phyloP scores from a whole-genome alignment of 768 basidiomycete species.

The Dentipellis fragilis region DNA sequence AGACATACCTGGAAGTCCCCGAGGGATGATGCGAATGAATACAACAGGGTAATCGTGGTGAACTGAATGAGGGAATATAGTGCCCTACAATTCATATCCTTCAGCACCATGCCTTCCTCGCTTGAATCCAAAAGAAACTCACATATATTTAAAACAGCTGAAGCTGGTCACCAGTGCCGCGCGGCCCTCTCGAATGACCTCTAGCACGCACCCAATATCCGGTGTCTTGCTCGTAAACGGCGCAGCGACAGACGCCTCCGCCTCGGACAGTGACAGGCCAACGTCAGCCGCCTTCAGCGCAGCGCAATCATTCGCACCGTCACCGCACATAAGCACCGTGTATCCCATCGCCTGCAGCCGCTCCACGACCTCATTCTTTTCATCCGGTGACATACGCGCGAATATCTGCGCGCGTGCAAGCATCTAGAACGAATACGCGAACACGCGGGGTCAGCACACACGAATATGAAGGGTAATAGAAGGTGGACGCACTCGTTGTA shows the following conservation, averaged over 20 bases:
- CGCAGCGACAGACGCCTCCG: conserved; percentile 96
- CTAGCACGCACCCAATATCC: conserved; percentile 92
- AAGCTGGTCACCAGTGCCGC: conserved; percentile 96
- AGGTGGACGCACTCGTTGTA: conserved; percentile 63
- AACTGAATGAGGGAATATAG: conserved; percentile 98
- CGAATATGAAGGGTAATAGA: neutral
- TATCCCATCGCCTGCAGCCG: conserved; percentile 89
- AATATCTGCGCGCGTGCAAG: conserved; percentile 94
- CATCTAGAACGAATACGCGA: conserved; percentile 48
- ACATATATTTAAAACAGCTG: conserved; percentile 99
- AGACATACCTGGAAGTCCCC: conserved; percentile 85
- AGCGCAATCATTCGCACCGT: conserved; percentile 98
- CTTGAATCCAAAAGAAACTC: conserved; percentile 22
- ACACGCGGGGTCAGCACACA: neutral
- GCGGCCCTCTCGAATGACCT: conserved; percentile 93
- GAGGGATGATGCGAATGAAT: conserved; percentile 92
- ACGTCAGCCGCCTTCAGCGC: conserved; percentile 98
- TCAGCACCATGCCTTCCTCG: conserved; percentile 2
- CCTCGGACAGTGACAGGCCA: conserved; percentile 92
- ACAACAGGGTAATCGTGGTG: conserved; percentile 91
- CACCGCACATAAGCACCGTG: conserved; percentile 96
- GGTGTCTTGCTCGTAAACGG: conserved; percentile 92
- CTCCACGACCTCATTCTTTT: conserved; percentile 98
- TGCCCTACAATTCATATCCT: conserved; percentile 51
- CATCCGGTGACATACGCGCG: conserved; percentile 98